Conservation (phyloP, 75 land plant genomes). For the Picea glauca region DNA sequence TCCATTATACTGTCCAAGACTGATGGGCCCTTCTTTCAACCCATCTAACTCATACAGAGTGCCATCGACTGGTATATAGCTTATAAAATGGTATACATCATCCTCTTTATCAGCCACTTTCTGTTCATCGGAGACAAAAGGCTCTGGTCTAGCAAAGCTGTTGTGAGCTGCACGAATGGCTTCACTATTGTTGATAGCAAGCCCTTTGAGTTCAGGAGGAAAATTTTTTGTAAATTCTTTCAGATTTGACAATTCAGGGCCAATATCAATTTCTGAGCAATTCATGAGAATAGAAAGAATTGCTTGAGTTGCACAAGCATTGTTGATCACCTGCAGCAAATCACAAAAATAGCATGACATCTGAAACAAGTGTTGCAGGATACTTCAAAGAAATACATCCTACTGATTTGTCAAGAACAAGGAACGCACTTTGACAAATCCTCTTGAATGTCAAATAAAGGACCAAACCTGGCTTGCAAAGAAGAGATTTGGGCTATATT, state of each 20-base stretch:
- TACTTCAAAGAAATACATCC: background rate
- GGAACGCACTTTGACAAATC: background rate
- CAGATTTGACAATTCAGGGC: constrained; percentile 76
- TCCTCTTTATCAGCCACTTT: constrained; percentile 85
- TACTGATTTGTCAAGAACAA: constrained; percentile 1
- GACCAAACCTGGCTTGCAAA: constrained; percentile 90
- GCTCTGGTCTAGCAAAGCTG: constrained; percentile 98
- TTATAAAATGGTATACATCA: constrained; percentile 97
- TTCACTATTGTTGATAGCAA: constrained; percentile 96
- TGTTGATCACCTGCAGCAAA: constrained; percentile 80
- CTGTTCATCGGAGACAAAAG: constrained; percentile 97
- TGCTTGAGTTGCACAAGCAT: constrained; percentile 99
- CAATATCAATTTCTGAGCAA: constrained; percentile 83
- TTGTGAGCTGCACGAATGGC: constrained; percentile 97
- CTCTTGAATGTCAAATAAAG: background rate
- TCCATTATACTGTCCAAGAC: constrained; percentile 73
- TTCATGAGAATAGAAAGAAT: constrained; percentile 96
- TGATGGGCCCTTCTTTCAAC: constrained; percentile 97
- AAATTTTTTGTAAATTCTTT: constrained; percentile 89
- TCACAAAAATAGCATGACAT: background rate
- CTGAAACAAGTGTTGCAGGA: background rate
- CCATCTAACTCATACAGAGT: constrained; percentile 95
- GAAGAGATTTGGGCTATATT: constrained; percentile 78
- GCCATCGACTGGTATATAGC: constrained; percentile 94
- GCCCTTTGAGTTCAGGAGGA: constrained; percentile 94